These are phyloP conservation scores for Lachnellula subtilissima DNA, from an alignment of 2,329 filamentous ascomycete species.

Conservation along the genomic window DNA sequence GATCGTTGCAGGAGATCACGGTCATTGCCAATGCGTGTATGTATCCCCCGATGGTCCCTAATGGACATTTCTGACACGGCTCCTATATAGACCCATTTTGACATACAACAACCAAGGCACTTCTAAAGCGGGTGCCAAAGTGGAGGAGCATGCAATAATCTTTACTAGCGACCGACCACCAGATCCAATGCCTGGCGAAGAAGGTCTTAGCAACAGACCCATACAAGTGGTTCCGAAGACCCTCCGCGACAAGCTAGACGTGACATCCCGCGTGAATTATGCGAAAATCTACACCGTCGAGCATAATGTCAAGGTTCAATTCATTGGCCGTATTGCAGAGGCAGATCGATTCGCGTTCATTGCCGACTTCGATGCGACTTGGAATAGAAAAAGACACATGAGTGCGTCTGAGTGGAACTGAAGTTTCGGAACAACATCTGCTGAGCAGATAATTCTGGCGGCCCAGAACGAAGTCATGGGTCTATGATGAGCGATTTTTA, in stretches of 20 bases:
- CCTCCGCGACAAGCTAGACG: conserved; percentile 6
- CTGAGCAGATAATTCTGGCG: neutral
- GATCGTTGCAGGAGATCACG: neutral
- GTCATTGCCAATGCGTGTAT: conserved; percentile 21
- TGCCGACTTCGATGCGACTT: conserved; percentile 8
- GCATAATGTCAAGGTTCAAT: conserved; percentile 22
- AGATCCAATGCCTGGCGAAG: neutral
- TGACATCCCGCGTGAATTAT: conserved; percentile 20
- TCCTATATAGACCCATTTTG: conserved; percentile 1
- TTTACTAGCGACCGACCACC: neutral
- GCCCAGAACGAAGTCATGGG: neutral
- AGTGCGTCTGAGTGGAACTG: too few species aligned
- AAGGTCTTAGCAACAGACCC: neutral
- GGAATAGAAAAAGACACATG: neutral
- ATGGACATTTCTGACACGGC: neutral
- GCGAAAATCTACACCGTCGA: conserved; percentile 27
- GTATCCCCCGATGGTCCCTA: neutral
- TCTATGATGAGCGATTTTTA: neutral
- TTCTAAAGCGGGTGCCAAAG: neutral
- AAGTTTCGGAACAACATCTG: neutral
- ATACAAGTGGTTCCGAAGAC: conserved; percentile 6
- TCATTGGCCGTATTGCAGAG: conserved; percentile 16
- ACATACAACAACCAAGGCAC: neutral
- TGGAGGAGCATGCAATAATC: neutral
- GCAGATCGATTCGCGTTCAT: neutral